Evolutionary conservation across 2,329 filamentous ascomycete species (phyloP), one percentile per base, ranked within the genome.

Genomic region (Pseudocercospora eumusae): DNA sequence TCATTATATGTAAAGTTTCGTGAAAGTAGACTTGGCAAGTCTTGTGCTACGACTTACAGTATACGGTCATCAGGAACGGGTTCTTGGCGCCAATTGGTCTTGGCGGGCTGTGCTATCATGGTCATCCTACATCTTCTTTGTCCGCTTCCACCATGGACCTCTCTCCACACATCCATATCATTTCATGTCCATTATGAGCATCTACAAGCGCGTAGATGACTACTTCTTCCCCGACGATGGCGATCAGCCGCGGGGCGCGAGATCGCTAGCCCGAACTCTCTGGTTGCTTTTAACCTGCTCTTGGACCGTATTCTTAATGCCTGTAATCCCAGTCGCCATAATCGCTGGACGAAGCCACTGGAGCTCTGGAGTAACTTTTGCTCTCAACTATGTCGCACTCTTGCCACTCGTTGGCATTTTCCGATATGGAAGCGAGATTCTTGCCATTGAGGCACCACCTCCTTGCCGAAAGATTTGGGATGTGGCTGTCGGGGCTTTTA

Each of bases 261-360:
- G 56, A n/a, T 23, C 45, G n/a, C 25, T 58, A 18, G 44, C 55
- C 27, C 44, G 44, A n/a, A 47, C 56, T 15, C 36, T 57, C 44
- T 49, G 56, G 42, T 27, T 58, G n/a, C 20, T 50, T 18, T 28
- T 58, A 18, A 50, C 56, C 10, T 57, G 56, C 42, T 57, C 56
- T 13, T 47, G 44, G 56, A 57, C 40, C 8, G 44, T 47, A 2
- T 13, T 57, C 10, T 28, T 57, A 1, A n/a, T 33, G 13, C 40
- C 56, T n/a, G 28, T 57, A 15, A 25, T 57, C n/a, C 56, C 56
- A 15, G 25, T 49, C 9, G 56, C 56, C 40, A 49, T 57, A 15
- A n/a, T 57, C 40, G 56, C 42, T 23, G 44, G 23, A 45, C 25
- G 23, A 20, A 6, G 7, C 11, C 23, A 49, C 15, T 47, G 36